Evolutionary conservation across 768 basidiomycete species (phyloP), one percentile per base, ranked within the genome.

Genomic region (Candolleomyces efflorescens): DNA sequence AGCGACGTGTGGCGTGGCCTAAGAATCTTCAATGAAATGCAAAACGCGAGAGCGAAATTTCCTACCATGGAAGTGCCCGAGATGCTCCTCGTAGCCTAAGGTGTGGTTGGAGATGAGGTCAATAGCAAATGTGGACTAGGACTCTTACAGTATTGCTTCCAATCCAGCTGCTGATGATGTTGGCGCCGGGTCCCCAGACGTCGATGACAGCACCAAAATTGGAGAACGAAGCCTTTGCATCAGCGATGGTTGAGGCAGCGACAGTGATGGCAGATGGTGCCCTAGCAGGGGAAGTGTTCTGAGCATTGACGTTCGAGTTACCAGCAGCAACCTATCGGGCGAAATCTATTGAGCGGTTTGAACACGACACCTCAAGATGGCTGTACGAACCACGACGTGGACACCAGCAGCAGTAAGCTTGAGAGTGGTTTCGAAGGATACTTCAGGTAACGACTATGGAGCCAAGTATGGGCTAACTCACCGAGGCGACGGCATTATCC

Each of bases 121-220:
- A 17, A 17, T n/a, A 37, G n/a, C 46, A 22, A 46, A 15, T 11
- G 18, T 23, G 20, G n/a, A n/a, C n/a, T n/a, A 18, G 17, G 12
- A 2, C 24, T 37, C 45, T 32, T 6, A 49, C 46, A 3, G 43
- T 69, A 57, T 56, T 63, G 64, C 64, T 65, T 12, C 63, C 66
- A 22, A 66, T 69, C 62, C 65, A 66, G 7, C 70, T 53, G 56
- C 60, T 62, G 23, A 64, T 68, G 32, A 73, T 59, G 49, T 64
- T 58, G 11, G 57, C 52, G 18, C 74, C 74, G 22, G 72, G 72
- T 11, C 71, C 73, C 46, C 69, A 74, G 56, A 75, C 55, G 57
- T 73, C 71, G 55, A 76, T 67, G 49, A 68, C 60, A 15, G 67
- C 18, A 17, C 75, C 75, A 46, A 62, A 73, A 66, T 75, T 75